Evolutionary conservation across 441 rosid genomes (phyloP), one percentile per base, ranked within the genome.

Genomic region (Macaranga tanarius): DNA sequence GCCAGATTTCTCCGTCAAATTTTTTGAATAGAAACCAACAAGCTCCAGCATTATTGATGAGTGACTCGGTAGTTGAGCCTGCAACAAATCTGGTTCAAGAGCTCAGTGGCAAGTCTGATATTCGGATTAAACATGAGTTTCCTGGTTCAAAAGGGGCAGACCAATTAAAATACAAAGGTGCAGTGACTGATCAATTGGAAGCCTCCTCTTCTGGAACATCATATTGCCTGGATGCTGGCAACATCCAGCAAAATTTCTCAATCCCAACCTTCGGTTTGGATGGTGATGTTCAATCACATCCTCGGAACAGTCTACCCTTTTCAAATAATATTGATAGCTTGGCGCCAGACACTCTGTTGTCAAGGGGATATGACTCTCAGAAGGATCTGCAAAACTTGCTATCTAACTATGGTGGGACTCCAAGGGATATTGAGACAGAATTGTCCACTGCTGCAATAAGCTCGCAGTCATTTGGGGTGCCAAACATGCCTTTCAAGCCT

Each of bases 201-300:
- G 90, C 95, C 51, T 87, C 97, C 59, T 94, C 96, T 60, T 95
- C 98, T n/a, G 98, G 96, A 74, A 91, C 97, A 51, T 92, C 99
- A 34, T 92, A 90, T 75, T 92, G 98, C 77, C 84, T 95, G 47
- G 98, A 92, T 40, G 89, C 90, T 11, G 82, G 85, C 76, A 84
- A 85, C 73, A 87, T 82, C 73, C 98, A 89, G 79, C 98, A 86
- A 13, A 90, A 85, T 76, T 85, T 85, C 79, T 77, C 86, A 13
- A 85, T 90, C 70, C 90, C 98, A 2, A 73, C 88, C 71, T 90
- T 89, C 67, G 83, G 92, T 75, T 74, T 95, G 72, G 99, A 92
- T 69, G 76, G 90, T 75, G 99, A 92, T 75, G 77, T 84, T 73
- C 98, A 90, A 61, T 87, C 99, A 56, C 81, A 89, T 76, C 80